Percentiles rank a stretch among this genome's conserved stretches.
These are phyloP conservation scores for Penicillium bialowiezense DNA, from an alignment of 495 filamentous ascomycete genomes.

Conservation along the genomic window DNA sequence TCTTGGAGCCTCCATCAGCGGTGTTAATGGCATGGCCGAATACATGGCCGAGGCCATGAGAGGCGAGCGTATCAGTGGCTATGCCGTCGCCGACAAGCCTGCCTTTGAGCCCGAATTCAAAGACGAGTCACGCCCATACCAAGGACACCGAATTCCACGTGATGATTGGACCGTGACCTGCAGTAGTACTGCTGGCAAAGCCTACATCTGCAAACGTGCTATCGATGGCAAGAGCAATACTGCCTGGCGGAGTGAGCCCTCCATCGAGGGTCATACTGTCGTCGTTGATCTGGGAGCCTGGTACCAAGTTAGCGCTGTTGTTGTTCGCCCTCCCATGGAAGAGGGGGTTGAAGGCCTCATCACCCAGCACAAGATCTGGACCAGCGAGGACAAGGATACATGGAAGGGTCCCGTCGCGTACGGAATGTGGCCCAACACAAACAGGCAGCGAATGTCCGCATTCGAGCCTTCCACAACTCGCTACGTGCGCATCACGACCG, in stretches of 20 bases:
- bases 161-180: constrained; percentile 9
- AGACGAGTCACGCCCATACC: constrained; percentile 12
- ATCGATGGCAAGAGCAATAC: constrained; percentile 15
- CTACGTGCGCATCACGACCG: constrained; percentile 40
- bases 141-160: constrained; percentile 5
- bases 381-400: constrained; percentile 36
- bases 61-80: constrained; percentile 5
- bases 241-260: constrained; percentile 13
- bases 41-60: constrained; percentile 12
- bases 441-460: constrained; percentile 36
- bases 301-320: constrained; percentile 15
- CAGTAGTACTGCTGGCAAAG: not conserved
- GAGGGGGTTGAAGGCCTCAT: constrained; percentile 32
- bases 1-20: constrained; percentile 1
- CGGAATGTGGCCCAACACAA: constrained; percentile 43
- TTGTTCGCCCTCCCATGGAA: constrained; percentile 31
- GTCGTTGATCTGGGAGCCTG: constrained; percentile 7
- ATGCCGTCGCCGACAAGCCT: not conserved
- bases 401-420: constrained; percentile 37
- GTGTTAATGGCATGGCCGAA: constrained; percentile 2
- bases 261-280: not conserved
- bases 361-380: constrained; percentile 34
- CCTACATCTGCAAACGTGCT: constrained; percentile 8
- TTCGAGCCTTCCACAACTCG: constrained; percentile 35
- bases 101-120: constrained; percentile 1